Evolutionary conservation across 208 protist genomes (phyloP).

Genomic region (Leishmania gerbilli): DNA sequence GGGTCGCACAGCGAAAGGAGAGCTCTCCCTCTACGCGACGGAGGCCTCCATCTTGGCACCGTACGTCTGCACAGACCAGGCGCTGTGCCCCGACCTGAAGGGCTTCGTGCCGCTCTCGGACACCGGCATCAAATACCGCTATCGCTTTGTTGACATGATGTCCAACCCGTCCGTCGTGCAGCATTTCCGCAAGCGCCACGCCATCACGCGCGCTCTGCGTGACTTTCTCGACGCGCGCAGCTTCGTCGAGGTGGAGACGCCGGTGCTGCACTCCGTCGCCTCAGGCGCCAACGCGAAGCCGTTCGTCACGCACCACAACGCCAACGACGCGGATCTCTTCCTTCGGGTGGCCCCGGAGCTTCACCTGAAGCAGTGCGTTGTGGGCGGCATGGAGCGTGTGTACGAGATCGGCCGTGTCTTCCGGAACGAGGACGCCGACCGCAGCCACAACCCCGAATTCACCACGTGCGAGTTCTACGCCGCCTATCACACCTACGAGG

Average conservation of each 20-base stretch:
- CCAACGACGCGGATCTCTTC: constrained; percentile 75
- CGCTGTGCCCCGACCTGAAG: constrained; percentile 74
- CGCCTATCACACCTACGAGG: constrained; percentile 94
- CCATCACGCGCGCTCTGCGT: constrained; percentile 61
- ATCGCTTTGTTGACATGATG: constrained; percentile 92
- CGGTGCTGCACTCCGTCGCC: constrained; percentile 83
- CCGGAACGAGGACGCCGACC: constrained; percentile 94
- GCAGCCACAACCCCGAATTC: constrained; percentile 96
- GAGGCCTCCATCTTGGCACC: constrained; percentile 64
- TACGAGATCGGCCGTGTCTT: constrained; percentile 96
- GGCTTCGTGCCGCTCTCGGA: constrained; percentile 71
- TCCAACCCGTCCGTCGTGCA: constrained; percentile 50
- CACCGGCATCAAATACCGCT: constrained; percentile 84
- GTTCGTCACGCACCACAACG: constrained; percentile 94
- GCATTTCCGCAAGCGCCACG: constrained; percentile 68
- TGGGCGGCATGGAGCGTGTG: constrained; percentile 94
- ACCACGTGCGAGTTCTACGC: constrained; percentile 95
- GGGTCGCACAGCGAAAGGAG: constrained; percentile 76
- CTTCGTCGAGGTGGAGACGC: constrained; percentile 96
- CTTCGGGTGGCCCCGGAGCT: constrained; percentile 94
- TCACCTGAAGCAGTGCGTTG: constrained; percentile 94
- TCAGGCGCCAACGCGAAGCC: constrained; percentile 93
- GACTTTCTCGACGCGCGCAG: constrained; percentile 64
- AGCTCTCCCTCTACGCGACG: constrained; percentile 80
- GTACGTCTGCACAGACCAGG: constrained; percentile 87